Evolutionary conservation across 192 early-diverging fungal genomes (phyloP).

Genomic region (Podila verticillata): DNA sequence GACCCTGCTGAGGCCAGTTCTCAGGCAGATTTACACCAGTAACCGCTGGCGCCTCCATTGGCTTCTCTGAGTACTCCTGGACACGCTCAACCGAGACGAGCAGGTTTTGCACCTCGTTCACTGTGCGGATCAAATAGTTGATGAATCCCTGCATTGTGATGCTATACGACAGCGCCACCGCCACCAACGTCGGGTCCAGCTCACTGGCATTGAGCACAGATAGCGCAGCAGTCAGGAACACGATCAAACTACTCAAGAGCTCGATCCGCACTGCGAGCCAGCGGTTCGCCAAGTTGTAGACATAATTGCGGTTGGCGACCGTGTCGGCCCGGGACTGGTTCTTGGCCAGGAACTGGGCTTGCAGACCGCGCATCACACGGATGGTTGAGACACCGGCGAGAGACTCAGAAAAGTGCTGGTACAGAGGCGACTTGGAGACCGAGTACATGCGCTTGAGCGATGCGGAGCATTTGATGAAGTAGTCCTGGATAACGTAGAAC

Average conservation of each 20-base stretch:
- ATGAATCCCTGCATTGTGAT: conserved; percentile 77
- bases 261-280: conserved; percentile 86
- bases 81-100: conserved; percentile 88
- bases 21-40: conserved; percentile 51
- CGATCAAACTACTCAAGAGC: conserved; percentile 68
- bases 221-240: conserved; percentile 68
- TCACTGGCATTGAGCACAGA: conserved; percentile 56
- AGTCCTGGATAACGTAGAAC: conserved; percentile 66
- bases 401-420: conserved; percentile 83
- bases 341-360: conserved; percentile 65
- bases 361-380: conserved; percentile 71
- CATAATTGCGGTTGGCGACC: conserved; percentile 4
- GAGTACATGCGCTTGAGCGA: conserved; percentile 84
- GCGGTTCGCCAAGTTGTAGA: conserved; percentile 70
- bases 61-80: conserved; percentile 78
- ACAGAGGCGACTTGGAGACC: conserved; percentile 76
- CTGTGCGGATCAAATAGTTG: conserved; percentile 75
- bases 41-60: conserved; percentile 73
- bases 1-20: conserved; percentile 49
- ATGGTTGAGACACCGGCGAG: conserved; percentile 81
- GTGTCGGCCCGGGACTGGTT: conserved; percentile 42
- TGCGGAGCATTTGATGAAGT: conserved; percentile 76
- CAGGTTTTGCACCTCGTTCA: conserved; percentile 78
- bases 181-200: conserved; percentile 82
- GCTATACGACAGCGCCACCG: conserved; percentile 83